Evolutionary conservation across 108 stramenopile species (phyloP).

Genomic region (Nitzschia sp.): DNA sequence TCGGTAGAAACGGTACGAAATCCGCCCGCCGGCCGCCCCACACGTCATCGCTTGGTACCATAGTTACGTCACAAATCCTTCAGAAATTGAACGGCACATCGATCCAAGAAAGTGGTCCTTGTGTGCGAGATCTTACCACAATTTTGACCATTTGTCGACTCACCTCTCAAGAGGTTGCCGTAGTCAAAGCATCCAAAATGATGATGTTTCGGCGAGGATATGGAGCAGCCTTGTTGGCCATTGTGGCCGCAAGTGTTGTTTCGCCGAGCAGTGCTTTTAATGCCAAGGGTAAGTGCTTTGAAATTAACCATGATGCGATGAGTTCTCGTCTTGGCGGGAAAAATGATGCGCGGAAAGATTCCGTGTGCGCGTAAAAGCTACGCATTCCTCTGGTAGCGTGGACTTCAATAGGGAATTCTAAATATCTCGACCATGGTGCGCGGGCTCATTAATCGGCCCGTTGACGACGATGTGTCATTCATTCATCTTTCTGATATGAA

Average conservation of each 20-base stretch:
- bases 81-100: too few relatives aligned
- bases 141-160: background rate
- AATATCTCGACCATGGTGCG: background rate
- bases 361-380: constrained; percentile 4
- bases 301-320: constrained; percentile 1
- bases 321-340: background rate
- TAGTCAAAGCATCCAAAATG: constrained; percentile 1
- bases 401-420: background rate
- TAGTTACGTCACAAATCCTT: too few relatives aligned
- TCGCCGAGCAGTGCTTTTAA: constrained; percentile 31
- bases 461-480: too few relatives aligned
- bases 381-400: background rate
- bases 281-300: constrained; percentile 27
- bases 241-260: constrained; percentile 37
- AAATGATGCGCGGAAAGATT: constrained; percentile 8
- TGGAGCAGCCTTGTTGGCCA: constrained; percentile 29
- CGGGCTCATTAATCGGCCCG: too few relatives aligned
- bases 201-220: constrained; percentile 44
- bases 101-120: too few relatives aligned
- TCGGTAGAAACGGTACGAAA: too few relatives aligned
- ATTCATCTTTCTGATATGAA: too few relatives aligned
- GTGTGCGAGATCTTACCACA: too few relatives aligned
- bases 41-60: too few relatives aligned
- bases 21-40: too few relatives aligned
- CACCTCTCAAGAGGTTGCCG: background rate